Percentiles rank a stretch among this genome's conserved stretches.
phyloP scores from a whole-genome alignment of 202 grass and related monocot genomes.

The Cymbopogon flexuosus region DNA sequence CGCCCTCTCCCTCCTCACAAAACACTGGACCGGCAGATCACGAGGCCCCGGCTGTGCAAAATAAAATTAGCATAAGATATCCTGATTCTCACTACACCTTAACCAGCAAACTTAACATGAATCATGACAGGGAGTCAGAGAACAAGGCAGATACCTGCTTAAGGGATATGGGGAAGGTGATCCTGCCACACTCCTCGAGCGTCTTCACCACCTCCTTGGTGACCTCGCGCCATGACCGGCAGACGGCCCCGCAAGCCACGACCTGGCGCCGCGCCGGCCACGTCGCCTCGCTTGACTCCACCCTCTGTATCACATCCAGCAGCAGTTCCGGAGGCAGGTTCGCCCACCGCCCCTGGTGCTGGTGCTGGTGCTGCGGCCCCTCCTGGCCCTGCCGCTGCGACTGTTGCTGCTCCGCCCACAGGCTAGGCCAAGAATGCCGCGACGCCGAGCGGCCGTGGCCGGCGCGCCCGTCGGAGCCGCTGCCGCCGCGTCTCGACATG shows the following conservation, averaged over 20 bases:
- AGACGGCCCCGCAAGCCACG: slow-evolving; percentile 76
- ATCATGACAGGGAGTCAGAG: slow-evolving; percentile 13
- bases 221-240: slow-evolving; percentile 77
- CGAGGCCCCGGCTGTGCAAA: slow-evolving; percentile 65
- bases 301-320: slow-evolving; percentile 81
- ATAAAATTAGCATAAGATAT: slow-evolving; percentile 23
- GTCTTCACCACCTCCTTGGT: slow-evolving; percentile 90
- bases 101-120: slow-evolving; percentile 8
- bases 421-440: slow-evolving; percentile 52
- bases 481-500: slow-evolving; percentile 62
- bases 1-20: slow-evolving; percentile 76
- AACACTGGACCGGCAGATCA: slow-evolving; percentile 82
- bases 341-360: slow-evolving; percentile 79
- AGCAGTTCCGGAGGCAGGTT: slow-evolving; percentile 88
- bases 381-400: slow-evolving; percentile 38
- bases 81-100: not conserved
- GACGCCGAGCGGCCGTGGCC: slow-evolving; percentile 30
- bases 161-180: slow-evolving; percentile 97
- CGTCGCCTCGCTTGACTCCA: slow-evolving; percentile 70
- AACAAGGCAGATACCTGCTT: slow-evolving; percentile 56
- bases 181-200: slow-evolving; percentile 72
- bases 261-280: slow-evolving; percentile 87
- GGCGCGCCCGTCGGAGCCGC: slow-evolving; percentile 35
- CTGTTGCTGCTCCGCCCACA: slow-evolving; percentile 39
- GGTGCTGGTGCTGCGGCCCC: slow-evolving; percentile 32